Conservation (phyloP, 768 basidiomycete species). For the Pisolithus tinctorius region DNA sequence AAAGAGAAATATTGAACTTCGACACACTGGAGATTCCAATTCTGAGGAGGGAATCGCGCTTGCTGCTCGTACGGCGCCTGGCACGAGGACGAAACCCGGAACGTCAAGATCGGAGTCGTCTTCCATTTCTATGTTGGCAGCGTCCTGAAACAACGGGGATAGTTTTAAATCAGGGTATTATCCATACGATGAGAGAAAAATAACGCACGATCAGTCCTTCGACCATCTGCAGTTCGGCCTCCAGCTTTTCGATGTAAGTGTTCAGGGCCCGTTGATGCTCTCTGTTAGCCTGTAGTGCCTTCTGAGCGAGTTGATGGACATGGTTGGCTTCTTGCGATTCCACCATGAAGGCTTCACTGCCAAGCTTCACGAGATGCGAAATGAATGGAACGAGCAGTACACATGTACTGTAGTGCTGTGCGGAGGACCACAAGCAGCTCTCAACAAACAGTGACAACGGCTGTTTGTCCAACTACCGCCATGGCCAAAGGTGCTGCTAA, state of each 20-base stretch:
- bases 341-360: constrained; percentile 10
- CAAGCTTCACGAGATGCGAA: neutral
- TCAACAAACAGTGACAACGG: neutral
- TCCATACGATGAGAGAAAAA: neutral
- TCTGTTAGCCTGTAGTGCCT: constrained; percentile 54
- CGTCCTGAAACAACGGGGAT: constrained; percentile 27
- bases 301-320: constrained; percentile 34
- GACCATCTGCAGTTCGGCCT: constrained; percentile 47
- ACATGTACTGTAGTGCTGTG: neutral
- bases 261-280: constrained; percentile 57
- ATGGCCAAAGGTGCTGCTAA: constrained; percentile 83
- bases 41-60: constrained; percentile 40
- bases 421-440: neutral
- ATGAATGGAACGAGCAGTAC: neutral
- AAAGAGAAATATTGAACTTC: neutral
- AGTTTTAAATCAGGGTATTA: neutral
- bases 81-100: constrained; percentile 26
- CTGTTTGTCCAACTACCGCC: neutral
- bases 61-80: constrained; percentile 29
- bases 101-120: constrained; percentile 32
- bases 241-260: constrained; percentile 47
- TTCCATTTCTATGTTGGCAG: constrained; percentile 30
- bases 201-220: constrained; percentile 58
- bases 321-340: neutral
- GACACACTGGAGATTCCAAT: constrained; percentile 42